These are phyloP conservation scores for Globisporangium cederbergense DNA, from an alignment of 352 stramenopile species.

Conservation along the genomic window DNA sequence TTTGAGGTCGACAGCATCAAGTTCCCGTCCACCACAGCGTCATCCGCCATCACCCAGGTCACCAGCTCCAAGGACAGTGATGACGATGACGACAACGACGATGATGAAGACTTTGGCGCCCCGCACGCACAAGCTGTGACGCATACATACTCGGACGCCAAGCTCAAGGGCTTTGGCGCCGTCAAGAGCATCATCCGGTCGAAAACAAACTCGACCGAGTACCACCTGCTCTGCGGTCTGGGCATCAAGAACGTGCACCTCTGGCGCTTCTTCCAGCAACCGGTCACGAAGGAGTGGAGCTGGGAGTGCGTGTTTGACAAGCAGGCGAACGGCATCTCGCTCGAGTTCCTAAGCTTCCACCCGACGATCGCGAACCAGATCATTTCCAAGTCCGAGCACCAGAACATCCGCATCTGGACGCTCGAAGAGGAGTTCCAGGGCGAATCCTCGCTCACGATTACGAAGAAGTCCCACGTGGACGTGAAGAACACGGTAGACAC, in stretches of 20 bases:
- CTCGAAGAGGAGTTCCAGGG: slow-evolving; percentile 53
- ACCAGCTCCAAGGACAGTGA: slow-evolving; percentile 15
- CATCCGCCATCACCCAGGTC: neutral
- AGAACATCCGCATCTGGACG: slow-evolving; percentile 83
- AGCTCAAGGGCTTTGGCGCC: slow-evolving; percentile 81
- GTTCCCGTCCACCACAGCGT: slow-evolving; percentile 33
- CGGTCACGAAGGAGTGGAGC: slow-evolving; percentile 35
- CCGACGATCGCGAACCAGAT: slow-evolving; percentile 47
- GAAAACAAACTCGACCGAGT: slow-evolving; percentile 50
- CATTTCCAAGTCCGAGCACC: slow-evolving; percentile 84
- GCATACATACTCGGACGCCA: slow-evolving; percentile 78
- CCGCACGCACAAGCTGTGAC: slow-evolving; percentile 48
- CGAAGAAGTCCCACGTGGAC: slow-evolving; percentile 69
- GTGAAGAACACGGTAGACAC: slow-evolving; percentile 74
- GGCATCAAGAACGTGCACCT: slow-evolving; percentile 88
- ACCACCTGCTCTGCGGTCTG: slow-evolving; percentile 75
- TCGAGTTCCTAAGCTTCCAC: slow-evolving; percentile 79
- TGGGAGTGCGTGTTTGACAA: slow-evolving; percentile 89
- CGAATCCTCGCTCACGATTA: slow-evolving; percentile 25
- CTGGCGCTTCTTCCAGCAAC: slow-evolving; percentile 73
- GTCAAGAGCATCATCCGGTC: slow-evolving; percentile 59
- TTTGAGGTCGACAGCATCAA: slow-evolving; percentile 81
- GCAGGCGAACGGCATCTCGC: slow-evolving; percentile 81
- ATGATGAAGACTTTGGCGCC: slow-evolving; percentile 32
- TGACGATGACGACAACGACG: slow-evolving; percentile 20